Evolutionary conservation across 1,139 yeast genomes (phyloP).

Genomic region (Scheffersomyces titani): DNA sequence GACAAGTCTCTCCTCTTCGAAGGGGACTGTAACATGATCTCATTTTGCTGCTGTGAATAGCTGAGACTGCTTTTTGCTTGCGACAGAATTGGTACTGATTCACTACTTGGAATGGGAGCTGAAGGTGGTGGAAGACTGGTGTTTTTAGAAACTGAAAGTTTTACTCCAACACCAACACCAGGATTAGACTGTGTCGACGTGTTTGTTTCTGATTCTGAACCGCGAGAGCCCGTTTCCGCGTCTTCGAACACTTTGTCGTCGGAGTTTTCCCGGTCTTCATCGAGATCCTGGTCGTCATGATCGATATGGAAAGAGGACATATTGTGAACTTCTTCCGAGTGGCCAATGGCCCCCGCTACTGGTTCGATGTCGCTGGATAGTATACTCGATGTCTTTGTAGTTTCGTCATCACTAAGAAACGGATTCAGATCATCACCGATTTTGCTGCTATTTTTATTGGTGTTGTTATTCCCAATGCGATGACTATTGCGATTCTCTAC

Average conservation of each 20-base stretch:
- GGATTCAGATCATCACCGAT: conserved; percentile 4
- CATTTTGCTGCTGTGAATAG: conserved; percentile 32
- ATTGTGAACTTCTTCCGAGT: neutral
- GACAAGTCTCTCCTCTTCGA: conserved; percentile 24
- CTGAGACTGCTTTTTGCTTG: conserved; percentile 16
- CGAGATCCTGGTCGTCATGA: neutral
- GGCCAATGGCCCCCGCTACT: neutral
- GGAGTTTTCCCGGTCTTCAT: conserved; percentile 1
- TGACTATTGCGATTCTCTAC: neutral
- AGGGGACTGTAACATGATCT: conserved; percentile 30
- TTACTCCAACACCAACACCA: neutral
- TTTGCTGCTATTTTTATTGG: neutral
- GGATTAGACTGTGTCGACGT: neutral
- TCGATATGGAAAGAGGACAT: neutral
- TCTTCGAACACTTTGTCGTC: conserved; percentile 9
- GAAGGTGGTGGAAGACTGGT: neutral
- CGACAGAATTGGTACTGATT: neutral
- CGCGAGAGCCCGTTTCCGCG: conserved; percentile 1
- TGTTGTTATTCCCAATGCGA: neutral
- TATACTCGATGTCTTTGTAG: neutral
- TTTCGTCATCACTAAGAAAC: neutral
- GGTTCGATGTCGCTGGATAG: neutral
- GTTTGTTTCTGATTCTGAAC: conserved; percentile 1
- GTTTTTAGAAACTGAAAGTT: conserved; percentile 1
- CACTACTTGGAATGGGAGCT: neutral